Conservation (phyloP, 805 yeast genomes). For the Ogataea minuta region DNA sequence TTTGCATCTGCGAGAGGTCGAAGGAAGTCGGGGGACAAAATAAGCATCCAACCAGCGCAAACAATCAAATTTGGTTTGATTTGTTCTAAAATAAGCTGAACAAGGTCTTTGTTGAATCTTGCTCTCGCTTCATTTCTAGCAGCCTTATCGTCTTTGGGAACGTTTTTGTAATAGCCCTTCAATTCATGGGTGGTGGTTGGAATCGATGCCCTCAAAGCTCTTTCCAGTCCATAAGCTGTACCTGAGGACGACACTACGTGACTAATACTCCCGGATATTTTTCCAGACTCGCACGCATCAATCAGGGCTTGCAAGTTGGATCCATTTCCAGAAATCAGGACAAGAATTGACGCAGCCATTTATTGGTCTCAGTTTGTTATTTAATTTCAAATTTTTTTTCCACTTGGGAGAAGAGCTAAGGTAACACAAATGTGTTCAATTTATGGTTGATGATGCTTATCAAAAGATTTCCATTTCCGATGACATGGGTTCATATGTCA, state of each 20-base stretch:
- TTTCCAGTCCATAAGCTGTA: constrained; percentile 80
- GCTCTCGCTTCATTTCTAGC: constrained; percentile 62
- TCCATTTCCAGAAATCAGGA: constrained; percentile 92
- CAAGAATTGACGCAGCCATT: constrained; percentile 47
- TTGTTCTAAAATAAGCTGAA: constrained; percentile 56
- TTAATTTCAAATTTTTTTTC: neutral
- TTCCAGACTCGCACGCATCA: constrained; percentile 53
- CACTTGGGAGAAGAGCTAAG: neutral
- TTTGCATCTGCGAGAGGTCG: constrained; percentile 56
- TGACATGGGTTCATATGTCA: neutral
- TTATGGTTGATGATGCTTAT: too few relatives aligned
- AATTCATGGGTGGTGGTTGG: constrained; percentile 73
- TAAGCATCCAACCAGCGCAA: constrained; percentile 99
- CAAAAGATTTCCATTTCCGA: too few relatives aligned
- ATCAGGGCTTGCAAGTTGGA: constrained; percentile 94
- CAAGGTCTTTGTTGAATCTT: constrained; percentile 74
- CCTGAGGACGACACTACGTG: constrained; percentile 83
- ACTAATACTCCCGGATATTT: constrained; percentile 49
- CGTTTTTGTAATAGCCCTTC: constrained; percentile 68
- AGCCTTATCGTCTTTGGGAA: constrained; percentile 64
- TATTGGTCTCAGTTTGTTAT: neutral
- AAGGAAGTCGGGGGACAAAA: constrained; percentile 75
- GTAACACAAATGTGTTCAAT: too few relatives aligned
- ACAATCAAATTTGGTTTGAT: constrained; percentile 79
- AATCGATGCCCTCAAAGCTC: constrained; percentile 71